Percentiles rank a stretch among this genome's conserved stretches.
phyloP scores from a whole-genome alignment of 2,329 filamentous ascomycete genomes.

The Fusarium solani-melongenae region DNA sequence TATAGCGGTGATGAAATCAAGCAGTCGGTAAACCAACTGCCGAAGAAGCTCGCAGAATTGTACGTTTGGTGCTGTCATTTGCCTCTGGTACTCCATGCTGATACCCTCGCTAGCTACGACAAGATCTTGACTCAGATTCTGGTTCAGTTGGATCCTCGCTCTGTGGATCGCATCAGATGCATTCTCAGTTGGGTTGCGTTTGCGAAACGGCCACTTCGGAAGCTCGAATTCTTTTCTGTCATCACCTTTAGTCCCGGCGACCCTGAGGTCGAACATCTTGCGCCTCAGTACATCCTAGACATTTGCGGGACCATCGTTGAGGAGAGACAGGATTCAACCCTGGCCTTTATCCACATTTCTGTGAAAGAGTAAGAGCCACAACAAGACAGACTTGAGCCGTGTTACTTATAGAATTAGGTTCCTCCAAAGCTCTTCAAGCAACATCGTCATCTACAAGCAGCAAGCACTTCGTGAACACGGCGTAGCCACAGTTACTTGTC shows the following conservation, averaged over 20 bases:
- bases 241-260: conserved; percentile 12
- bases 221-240: conserved; percentile 15
- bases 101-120: conserved; percentile 4
- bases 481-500: conserved; percentile 1
- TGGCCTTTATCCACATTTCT: conserved; percentile 28
- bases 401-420: no score
- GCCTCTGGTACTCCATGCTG: accelerated
- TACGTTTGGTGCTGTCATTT: accelerated
- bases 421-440: conserved; percentile 3
- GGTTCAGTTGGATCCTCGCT: conserved; percentile 1
- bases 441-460: neutral
- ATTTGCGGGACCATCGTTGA: conserved; percentile 1
- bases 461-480: conserved; percentile 10
- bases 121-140: conserved; percentile 20
- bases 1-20: conserved; percentile 15
- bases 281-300: conserved; percentile 4
- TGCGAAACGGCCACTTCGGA: conserved; percentile 11
- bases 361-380: conserved; percentile 35
- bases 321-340: conserved; percentile 8
- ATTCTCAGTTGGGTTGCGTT: conserved; percentile 26
- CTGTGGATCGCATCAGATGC: conserved; percentile 6
- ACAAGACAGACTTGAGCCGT: no score
- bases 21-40: neutral
- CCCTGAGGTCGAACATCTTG: neutral
- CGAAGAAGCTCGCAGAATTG: conserved; percentile 19